These are phyloP conservation scores for Murraya paniculata DNA, from an alignment of 345 rosid species.

Conservation along the genomic window DNA sequence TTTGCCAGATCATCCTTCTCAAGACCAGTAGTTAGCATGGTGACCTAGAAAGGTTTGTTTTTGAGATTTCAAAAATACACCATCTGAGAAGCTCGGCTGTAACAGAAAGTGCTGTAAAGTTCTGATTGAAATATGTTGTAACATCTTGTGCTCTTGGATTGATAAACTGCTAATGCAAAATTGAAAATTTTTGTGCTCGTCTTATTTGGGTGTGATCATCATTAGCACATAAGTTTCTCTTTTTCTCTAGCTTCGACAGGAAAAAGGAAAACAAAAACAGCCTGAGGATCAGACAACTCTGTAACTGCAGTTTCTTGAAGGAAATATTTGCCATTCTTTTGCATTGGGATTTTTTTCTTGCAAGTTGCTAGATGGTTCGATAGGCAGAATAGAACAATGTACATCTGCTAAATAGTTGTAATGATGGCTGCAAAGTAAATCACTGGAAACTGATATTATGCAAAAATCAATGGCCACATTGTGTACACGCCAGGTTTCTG, in stretches of 20 bases:
- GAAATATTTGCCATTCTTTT: background rate
- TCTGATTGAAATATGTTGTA: background rate
- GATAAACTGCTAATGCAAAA: background rate
- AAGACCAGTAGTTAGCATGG: background rate
- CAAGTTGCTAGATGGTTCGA: background rate
- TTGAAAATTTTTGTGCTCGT: background rate
- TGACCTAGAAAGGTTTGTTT: background rate
- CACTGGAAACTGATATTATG: background rate
- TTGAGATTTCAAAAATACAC: background rate
- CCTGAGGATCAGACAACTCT: background rate
- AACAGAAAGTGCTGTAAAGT: background rate
- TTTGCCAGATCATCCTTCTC: constrained; percentile 5
- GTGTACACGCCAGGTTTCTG: background rate
- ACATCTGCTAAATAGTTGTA: background rate
- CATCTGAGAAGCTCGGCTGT: background rate
- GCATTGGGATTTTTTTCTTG: background rate
- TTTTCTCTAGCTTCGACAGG: background rate
- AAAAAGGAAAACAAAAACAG: background rate
- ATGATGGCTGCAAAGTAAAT: too few species aligned
- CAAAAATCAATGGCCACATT: background rate
- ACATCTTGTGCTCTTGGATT: background rate
- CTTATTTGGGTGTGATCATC: background rate
- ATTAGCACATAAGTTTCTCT: background rate
- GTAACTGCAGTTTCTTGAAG: background rate
- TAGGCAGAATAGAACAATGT: background rate